phyloP scores from a whole-genome alignment of 176 grass and related monocot species.

The Carex parvula region DNA sequence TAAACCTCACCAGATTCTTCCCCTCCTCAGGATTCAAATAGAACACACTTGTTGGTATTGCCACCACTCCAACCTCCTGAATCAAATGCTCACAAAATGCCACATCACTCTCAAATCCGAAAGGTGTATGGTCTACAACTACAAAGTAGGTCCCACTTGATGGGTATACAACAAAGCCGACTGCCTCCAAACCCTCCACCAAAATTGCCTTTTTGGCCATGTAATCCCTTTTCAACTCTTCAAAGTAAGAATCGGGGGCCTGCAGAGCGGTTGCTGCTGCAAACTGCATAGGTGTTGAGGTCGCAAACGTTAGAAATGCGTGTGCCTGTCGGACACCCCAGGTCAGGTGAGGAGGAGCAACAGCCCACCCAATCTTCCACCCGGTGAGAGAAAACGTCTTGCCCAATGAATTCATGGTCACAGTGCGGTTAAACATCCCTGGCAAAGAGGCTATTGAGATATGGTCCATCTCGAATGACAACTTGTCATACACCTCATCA shows the following conservation, averaged over 20 bases:
- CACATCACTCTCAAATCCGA: conserved; percentile 70
- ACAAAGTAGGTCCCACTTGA: conserved; percentile 94
- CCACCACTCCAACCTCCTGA: conserved; percentile 66
- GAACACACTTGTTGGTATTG: conserved; percentile 91
- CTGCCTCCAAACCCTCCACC: conserved; percentile 64
- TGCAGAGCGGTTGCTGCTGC: conserved; percentile 54
- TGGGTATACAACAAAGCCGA: conserved; percentile 78
- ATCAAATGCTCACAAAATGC: conserved; percentile 95
- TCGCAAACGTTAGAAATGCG: conserved; percentile 86
- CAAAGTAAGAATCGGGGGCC: conserved; percentile 73
- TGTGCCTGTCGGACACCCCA: conserved; percentile 99
- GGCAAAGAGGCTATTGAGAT: conserved; percentile 86
- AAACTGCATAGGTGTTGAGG: conserved; percentile 86
- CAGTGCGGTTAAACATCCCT: conserved; percentile 88
- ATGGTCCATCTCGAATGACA: conserved; percentile 81
- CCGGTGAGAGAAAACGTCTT: conserved; percentile 97
- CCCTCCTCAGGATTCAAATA: conserved; percentile 93
- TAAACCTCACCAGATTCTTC: conserved; percentile 95
- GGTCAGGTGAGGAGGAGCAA: conserved; percentile 74
- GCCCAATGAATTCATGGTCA: conserved; percentile 92
- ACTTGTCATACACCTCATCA: conserved; percentile 94
- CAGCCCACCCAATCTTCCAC: conserved; percentile 98
- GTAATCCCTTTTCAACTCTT: conserved; percentile 79
- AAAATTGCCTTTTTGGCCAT: conserved; percentile 63
- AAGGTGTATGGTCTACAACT: conserved; percentile 88